Evolutionary conservation across 2,329 filamentous ascomycete genomes (phyloP).

Genomic region (Colletotrichum sp.): DNA sequence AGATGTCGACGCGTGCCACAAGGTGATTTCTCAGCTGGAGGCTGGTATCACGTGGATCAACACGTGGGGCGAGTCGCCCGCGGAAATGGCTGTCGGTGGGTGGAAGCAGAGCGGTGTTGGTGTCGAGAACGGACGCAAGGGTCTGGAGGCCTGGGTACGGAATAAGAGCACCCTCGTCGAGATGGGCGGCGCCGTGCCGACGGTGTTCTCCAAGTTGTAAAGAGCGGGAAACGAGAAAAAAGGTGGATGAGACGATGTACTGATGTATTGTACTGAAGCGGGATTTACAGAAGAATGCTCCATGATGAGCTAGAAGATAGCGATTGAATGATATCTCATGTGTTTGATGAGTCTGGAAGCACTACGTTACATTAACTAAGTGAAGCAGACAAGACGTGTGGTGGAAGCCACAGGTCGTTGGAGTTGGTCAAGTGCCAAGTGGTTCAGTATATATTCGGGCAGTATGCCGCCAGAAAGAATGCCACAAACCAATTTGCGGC

Average conservation of each 20-base stretch:
- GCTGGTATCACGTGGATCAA: slow-evolving; percentile 93
- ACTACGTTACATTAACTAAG: fast-evolving
- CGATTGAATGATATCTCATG: slow-evolving; percentile 8
- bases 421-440: fast-evolving
- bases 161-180: slow-evolving; percentile 91
- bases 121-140: slow-evolving; percentile 82
- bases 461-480: background rate
- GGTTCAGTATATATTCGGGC: background rate
- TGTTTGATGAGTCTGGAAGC: background rate
- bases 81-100: slow-evolving; percentile 90
- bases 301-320: background rate
- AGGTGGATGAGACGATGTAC: background rate
- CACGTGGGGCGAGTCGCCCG: slow-evolving; percentile 90
- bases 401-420: background rate
- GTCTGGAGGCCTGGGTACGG: slow-evolving; percentile 80
- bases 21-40: slow-evolving; percentile 72
- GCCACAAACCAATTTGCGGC: background rate
- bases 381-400: background rate
- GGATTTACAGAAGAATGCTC: background rate
- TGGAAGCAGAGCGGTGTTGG: slow-evolving; percentile 92
- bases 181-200: slow-evolving; percentile 73
- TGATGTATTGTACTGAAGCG: background rate
- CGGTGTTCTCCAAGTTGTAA: slow-evolving; percentile 75
- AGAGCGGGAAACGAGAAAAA: background rate
- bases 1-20: slow-evolving; percentile 76